Base-by-base conservation (phyloP, 2,329 filamentous ascomycete species). In the Aspergillus chevalieri region DNA sequence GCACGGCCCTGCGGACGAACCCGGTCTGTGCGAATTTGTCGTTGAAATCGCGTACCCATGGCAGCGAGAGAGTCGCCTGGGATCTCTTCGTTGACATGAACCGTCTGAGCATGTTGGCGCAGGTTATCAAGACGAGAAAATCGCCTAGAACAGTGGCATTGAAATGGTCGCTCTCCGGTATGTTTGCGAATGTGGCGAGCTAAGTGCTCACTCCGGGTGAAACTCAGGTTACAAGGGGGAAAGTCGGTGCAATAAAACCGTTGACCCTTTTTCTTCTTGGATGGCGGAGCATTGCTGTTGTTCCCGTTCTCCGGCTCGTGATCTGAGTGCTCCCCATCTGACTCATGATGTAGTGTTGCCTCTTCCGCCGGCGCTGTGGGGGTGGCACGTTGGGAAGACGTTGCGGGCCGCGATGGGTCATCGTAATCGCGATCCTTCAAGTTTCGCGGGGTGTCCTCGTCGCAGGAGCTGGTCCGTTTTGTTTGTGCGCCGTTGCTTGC, bases 121-220 rank as follows among this genome's bases (percentile, higher is more conserved):
- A 98, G 75, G 65, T 98, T 98, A 69, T 98, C 92, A 43, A 97
- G 80, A 44, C 92, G 83, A 8, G 93, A 97, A 67, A 98, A 98
- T 48, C 90, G 83, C 46, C 93, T 83, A 2, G 86, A 89, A 70
- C 93, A 98, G 69, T 97, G 93, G 59, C 93, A 98, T 69, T 94
- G 87, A 62, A 97, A 98, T 0, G 93, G 93, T 24, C 93, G 84
- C 74, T 98, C 93, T 47, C 93, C 93, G 0, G 93, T 98, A 64
- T 98, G 93, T 80, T 97, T 97, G 85, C 91, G 83, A 60, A 98
- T 97, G 64, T 98, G 93, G 46, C 93, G 82, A 14, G 92, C 92
- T 52, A 98, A 71, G 74, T 98, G 93, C 67, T 98, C 93, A 64
- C 92, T 97, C 54, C 93, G 79, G 0, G 93, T 97, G 66, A 98